These are phyloP conservation scores for Hypomyces perniciosus DNA, from an alignment of 2,329 filamentous ascomycete species.

Conservation along the genomic window DNA sequence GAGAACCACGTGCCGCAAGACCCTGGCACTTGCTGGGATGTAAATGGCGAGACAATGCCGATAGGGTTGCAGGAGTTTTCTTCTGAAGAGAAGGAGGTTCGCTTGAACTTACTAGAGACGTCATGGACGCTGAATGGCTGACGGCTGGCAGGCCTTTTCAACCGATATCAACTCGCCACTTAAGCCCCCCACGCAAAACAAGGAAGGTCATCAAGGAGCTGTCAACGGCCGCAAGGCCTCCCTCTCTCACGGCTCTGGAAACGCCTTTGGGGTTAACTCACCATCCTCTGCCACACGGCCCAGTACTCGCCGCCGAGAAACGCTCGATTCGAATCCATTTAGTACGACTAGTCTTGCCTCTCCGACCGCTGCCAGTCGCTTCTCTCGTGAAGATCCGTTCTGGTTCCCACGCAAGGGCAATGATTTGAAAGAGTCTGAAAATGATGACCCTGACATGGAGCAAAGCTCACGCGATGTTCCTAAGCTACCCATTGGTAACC, in stretches of 20 bases:
- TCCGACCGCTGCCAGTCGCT: conserved; percentile 53
- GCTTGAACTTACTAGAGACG: conserved; percentile 19
- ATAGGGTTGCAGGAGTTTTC: conserved; percentile 68
- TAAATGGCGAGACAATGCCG: conserved; percentile 61
- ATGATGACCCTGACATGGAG: conserved; percentile 43
- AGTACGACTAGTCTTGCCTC: conserved; percentile 50
- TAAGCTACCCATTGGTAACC: conserved; percentile 37
- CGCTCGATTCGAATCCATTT: conserved; percentile 62
- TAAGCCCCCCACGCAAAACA: conserved; percentile 76
- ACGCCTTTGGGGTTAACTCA: conserved; percentile 64
- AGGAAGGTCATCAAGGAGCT: conserved; percentile 52
- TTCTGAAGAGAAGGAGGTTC: conserved; percentile 53
- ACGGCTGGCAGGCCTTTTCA: conserved; percentile 59
- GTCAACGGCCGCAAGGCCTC: conserved; percentile 75
- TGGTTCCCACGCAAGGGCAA: conserved; percentile 51
- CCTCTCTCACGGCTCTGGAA: conserved; percentile 62
- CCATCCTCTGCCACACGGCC: conserved; percentile 67
- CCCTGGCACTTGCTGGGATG: conserved; percentile 90
- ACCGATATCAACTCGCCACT: conserved; percentile 89
- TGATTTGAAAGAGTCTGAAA: conserved; percentile 51
- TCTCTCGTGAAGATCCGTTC: conserved; percentile 56
- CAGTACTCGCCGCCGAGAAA: conserved; percentile 75
- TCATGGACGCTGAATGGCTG: conserved; percentile 12
- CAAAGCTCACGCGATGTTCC: conserved; percentile 24
- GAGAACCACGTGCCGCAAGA: conserved; percentile 71